A percentile compares a stretch with the other conserved stretches of the same genome.
phyloP scores from a whole-genome alignment of 441 rosid genomes.

The Mallotus japonicus region DNA sequence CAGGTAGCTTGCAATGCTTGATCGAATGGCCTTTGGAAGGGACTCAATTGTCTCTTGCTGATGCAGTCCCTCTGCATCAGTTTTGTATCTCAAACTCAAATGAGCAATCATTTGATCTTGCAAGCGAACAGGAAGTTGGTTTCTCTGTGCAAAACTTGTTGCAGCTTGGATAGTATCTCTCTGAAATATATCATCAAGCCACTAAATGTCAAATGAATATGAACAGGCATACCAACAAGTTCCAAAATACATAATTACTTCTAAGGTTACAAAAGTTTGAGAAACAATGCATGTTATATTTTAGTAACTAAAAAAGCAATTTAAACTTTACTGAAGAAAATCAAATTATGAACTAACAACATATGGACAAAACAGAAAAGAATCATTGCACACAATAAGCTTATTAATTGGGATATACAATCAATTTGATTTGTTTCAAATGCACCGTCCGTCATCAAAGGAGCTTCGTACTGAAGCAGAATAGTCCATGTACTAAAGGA shows the following conservation, averaged over 20 bases:
- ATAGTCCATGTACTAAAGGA: not conserved
- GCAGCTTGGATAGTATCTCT: constrained; percentile 85
- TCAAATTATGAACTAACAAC: not conserved
- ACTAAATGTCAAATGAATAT: not conserved
- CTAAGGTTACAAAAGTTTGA: not conserved
- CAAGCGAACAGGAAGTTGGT: constrained; percentile 64
- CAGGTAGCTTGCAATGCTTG: constrained; percentile 69
- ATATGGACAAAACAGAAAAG: not conserved
- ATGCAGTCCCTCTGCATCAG: constrained; percentile 84
- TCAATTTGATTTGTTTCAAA: not conserved
- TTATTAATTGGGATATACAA: not conserved
- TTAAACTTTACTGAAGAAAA: not conserved
- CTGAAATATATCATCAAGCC: constrained; percentile 27
- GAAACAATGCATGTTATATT: not conserved
- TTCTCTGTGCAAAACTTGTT: constrained; percentile 71
- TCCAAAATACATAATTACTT: not conserved
- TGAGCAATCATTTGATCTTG: constrained; percentile 95
- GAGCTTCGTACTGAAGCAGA: not conserved
- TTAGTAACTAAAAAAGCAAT: not conserved
- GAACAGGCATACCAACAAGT: not conserved
- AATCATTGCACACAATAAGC: not conserved
- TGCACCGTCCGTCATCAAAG: not conserved
- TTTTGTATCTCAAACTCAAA: constrained; percentile 70
- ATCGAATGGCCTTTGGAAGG: constrained; percentile 85
- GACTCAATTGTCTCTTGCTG: constrained; percentile 82